Conservation (phyloP, 495 filamentous ascomycete genomes). For the Neohortaea acidophila region DNA sequence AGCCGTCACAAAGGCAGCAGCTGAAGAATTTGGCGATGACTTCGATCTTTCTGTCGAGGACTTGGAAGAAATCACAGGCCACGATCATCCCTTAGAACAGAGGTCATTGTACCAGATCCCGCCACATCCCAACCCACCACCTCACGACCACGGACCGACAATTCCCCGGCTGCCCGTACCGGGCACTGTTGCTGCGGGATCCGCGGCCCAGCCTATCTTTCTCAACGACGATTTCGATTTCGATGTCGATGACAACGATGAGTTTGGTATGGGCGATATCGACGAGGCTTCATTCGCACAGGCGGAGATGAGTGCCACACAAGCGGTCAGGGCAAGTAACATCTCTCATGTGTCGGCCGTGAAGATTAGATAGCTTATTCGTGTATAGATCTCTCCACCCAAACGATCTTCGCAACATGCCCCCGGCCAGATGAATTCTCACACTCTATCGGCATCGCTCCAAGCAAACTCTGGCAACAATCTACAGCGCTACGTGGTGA, state of each 20-base stretch:
- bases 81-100: slow-evolving; percentile 30
- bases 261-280: slow-evolving; percentile 37
- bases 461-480: slow-evolving; percentile 1
- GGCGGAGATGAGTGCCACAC: slow-evolving; percentile 37
- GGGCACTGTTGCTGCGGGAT: no score
- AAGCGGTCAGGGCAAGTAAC: slow-evolving; percentile 24
- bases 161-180: no score
- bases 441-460: slow-evolving; percentile 30
- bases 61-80: slow-evolving; percentile 17
- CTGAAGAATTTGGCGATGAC: slow-evolving; percentile 43
- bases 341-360: slow-evolving; percentile 4
- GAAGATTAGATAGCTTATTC: slow-evolving; percentile 15
- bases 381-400: slow-evolving; percentile 8
- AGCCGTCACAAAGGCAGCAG: slow-evolving; percentile 12
- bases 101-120: slow-evolving; percentile 33
- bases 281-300: slow-evolving; percentile 46
- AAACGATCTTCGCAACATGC: slow-evolving; percentile 8
- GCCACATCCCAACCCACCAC: slow-evolving; percentile 4
- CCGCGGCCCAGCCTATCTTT: background rate
- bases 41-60: slow-evolving; percentile 20
- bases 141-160: background rate
- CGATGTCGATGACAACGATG: slow-evolving; percentile 23
- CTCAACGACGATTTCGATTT: slow-evolving; percentile 1
- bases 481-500: slow-evolving; percentile 71
- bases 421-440: slow-evolving; percentile 7